Conservation (phyloP, 176 grass and related monocot genomes). For the Miscanthus lutarioriparius region DNA sequence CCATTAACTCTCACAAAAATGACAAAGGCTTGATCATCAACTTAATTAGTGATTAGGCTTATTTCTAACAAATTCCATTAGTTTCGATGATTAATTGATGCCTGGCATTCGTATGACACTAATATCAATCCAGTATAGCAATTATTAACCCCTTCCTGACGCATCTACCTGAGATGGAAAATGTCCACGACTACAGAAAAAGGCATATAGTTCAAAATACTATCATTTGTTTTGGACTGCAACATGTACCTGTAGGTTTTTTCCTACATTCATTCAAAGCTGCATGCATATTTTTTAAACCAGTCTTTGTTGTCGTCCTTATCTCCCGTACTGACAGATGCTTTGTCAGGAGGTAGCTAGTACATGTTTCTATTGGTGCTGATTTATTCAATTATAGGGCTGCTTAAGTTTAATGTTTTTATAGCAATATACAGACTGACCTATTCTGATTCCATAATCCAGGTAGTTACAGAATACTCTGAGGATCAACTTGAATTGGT, state of each 20-base stretch:
- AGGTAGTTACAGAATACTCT: slow-evolving; percentile 88
- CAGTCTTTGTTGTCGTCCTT: background rate
- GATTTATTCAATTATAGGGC: background rate
- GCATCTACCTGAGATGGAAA: background rate
- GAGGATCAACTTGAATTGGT: slow-evolving; percentile 69
- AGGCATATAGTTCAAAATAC: background rate
- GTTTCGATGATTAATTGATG: background rate
- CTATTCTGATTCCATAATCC: background rate
- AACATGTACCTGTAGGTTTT: background rate
- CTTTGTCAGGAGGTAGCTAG: background rate
- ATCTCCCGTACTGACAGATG: background rate
- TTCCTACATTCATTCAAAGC: background rate
- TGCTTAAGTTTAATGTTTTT: background rate
- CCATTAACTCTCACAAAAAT: no score
- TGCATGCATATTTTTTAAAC: background rate
- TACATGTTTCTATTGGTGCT: background rate
- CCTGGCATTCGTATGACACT: background rate
- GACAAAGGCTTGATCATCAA: no score
- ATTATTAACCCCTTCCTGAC: background rate
- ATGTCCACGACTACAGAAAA: background rate
- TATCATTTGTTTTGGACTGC: background rate
- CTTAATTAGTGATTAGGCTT: no score
- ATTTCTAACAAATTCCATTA: no score
- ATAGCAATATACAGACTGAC: background rate
- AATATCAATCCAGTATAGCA: background rate